Evolutionary conservation across 768 basidiomycete genomes (phyloP).

Genomic region (Boletellus sp.): DNA sequence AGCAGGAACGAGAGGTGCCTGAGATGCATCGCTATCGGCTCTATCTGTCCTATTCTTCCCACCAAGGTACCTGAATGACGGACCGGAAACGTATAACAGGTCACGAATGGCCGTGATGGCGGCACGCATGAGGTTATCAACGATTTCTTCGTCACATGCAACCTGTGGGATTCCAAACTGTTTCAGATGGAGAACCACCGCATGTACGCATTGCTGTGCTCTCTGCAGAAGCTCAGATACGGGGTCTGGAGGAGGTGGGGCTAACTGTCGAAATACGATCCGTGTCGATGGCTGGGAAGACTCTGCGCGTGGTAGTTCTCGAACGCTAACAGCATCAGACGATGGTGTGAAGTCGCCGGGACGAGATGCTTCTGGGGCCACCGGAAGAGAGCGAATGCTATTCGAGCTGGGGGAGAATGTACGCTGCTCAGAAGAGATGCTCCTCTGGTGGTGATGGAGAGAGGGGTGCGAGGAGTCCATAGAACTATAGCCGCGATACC

Average conservation of each 20-base stretch:
- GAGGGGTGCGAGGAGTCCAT: conserved; percentile 2
- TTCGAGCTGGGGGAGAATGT: not conserved
- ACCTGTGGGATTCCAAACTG: conserved; percentile 43
- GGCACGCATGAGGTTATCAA: conserved; percentile 57
- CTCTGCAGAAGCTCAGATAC: conserved; percentile 58
- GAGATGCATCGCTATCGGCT: conserved; percentile 37
- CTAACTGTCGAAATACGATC: conserved; percentile 45
- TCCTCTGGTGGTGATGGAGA: conserved; percentile 2
- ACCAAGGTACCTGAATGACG: conserved; percentile 54
- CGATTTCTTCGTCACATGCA: conserved; percentile 50
- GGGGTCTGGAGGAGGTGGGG: conserved; percentile 52
- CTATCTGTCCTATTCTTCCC: conserved; percentile 31
- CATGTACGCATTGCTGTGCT: conserved; percentile 53
- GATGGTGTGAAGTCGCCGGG: conserved; percentile 1
- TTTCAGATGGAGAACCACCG: conserved; percentile 58
- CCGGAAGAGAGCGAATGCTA: not conserved
- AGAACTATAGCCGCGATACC: conserved; percentile 20
- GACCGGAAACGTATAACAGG: conserved; percentile 61
- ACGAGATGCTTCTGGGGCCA: conserved; percentile 5
- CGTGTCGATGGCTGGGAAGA: not conserved
- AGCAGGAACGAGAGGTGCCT: conserved; percentile 64
- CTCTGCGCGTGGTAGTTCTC: not conserved
- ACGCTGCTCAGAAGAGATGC: conserved; percentile 1
- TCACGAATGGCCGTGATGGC: conserved; percentile 67
- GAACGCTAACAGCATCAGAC: conserved; percentile 1